Percentiles rank a stretch among this genome's conserved stretches.
phyloP scores from a whole-genome alignment of 2,329 filamentous ascomycete species.

The Decorospora gaudefroyi region DNA sequence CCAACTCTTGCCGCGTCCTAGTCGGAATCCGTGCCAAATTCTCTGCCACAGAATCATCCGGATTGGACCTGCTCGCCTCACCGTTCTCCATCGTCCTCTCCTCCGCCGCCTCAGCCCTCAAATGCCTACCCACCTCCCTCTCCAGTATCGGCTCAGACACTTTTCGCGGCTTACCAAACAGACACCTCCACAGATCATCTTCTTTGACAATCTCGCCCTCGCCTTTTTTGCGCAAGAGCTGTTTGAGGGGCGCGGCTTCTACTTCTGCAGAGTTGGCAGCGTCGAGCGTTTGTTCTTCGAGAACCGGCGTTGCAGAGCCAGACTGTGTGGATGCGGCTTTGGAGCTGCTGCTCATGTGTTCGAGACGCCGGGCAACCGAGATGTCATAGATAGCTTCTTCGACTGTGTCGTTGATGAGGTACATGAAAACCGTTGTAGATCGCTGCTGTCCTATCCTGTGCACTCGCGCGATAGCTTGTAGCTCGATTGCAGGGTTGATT shows the following conservation, averaged over 20 bases:
- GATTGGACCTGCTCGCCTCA: too few relatives aligned
- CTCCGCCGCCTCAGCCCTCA: slow-evolving; percentile 62
- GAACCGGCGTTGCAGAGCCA: slow-evolving; percentile 31
- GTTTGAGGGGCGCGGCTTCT: slow-evolving; percentile 70
- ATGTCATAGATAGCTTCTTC: slow-evolving; percentile 91
- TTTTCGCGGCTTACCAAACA: slow-evolving; percentile 67
- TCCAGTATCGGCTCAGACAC: slow-evolving; percentile 47
- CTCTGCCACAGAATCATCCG: too few relatives aligned
- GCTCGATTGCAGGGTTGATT: slow-evolving; percentile 88
- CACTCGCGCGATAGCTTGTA: slow-evolving; percentile 93
- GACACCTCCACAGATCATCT: slow-evolving; percentile 83
- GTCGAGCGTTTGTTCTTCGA: slow-evolving; percentile 70
- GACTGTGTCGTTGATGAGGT: slow-evolving; percentile 86
- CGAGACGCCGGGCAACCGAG: slow-evolving; percentile 75
- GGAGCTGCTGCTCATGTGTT: slow-evolving; percentile 65
- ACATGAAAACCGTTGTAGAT: slow-evolving; percentile 92
- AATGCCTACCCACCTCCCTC: slow-evolving; percentile 55
- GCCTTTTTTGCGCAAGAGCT: slow-evolving; percentile 70
- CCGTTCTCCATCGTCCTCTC: slow-evolving; percentile 4
- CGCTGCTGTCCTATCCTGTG: slow-evolving; percentile 90
- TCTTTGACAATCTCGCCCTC: slow-evolving; percentile 80
- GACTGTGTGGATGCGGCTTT: slow-evolving; percentile 10
- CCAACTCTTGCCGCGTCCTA: too few relatives aligned
- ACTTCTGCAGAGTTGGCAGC: slow-evolving; percentile 83
- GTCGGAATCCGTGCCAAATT: too few relatives aligned